phyloP scores from a whole-genome alignment of 164 flowering plant species.

The Hamamelis virginiana region DNA sequence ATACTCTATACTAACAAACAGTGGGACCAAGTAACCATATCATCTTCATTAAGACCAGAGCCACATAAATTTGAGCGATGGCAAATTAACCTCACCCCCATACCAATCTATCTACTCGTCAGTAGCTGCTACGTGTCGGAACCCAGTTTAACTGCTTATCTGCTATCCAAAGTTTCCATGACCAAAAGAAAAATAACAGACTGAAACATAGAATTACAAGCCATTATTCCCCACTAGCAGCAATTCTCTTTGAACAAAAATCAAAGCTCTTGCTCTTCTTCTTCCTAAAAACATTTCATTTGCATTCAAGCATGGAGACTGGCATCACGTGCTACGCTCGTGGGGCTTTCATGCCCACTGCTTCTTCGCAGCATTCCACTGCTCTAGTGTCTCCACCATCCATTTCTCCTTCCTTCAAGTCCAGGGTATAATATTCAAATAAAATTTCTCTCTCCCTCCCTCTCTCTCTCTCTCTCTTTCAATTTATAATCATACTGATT shows the following conservation, averaged over 20 bases:
- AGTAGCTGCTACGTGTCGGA: conserved; percentile 46
- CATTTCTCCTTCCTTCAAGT: conserved; percentile 45
- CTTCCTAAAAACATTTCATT: neutral
- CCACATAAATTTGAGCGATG: conserved; percentile 42
- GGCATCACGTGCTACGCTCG: conserved; percentile 66
- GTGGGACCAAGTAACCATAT: no score
- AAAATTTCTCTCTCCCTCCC: neutral
- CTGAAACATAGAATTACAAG: neutral
- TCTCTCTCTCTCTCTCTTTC: neutral
- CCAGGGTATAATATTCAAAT: conserved; percentile 44
- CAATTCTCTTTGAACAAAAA: conserved; percentile 2
- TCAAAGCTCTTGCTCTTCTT: conserved; percentile 1
- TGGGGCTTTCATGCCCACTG: conserved; percentile 47
- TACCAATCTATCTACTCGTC: conserved; percentile 24
- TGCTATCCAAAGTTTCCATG: conserved; percentile 7
- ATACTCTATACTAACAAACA: no score
- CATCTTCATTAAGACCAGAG: conserved; percentile 2
- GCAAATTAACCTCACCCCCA: conserved; percentile 19
- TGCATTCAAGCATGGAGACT: conserved; percentile 53
- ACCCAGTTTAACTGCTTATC: conserved; percentile 37
- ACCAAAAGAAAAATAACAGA: neutral
- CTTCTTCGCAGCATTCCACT: conserved; percentile 55
- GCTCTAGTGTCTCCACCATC: conserved; percentile 49
- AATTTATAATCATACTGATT: neutral
- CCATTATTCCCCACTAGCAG: neutral